A percentile compares a stretch with the other conserved stretches of the same genome.
phyloP scores from a whole-genome alignment of 2,329 filamentous ascomycete species.

The Diaporthe sp. region DNA sequence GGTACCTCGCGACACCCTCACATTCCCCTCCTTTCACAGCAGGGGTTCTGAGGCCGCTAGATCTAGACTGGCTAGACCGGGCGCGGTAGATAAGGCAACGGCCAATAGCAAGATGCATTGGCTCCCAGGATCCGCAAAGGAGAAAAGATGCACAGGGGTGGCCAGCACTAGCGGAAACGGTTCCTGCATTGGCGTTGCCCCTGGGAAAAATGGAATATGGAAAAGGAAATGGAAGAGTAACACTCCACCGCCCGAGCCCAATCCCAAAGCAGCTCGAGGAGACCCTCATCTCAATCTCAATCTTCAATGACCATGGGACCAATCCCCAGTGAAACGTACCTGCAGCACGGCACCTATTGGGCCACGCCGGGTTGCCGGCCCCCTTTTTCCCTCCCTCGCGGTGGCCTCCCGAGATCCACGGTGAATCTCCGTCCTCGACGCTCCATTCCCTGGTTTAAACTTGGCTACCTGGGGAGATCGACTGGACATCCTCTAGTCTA shows the following conservation, averaged over 20 bases:
- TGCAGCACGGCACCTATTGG: conserved; percentile 27
- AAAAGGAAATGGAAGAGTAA: conserved; percentile 21
- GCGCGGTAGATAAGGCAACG: background rate
- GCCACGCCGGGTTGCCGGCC: conserved; percentile 28
- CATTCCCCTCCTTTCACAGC: background rate
- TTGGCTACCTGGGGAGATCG: conserved; percentile 21
- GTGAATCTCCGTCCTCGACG: conserved; percentile 32
- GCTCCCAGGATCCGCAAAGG: background rate
- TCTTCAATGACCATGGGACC: conserved; percentile 29
- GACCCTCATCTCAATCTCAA: conserved; percentile 33
- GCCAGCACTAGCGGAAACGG: conserved; percentile 28
- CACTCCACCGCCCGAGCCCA: conserved; percentile 21
- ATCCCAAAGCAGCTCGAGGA: conserved; percentile 28
- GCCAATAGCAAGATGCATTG: background rate
- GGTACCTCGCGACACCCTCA: background rate
- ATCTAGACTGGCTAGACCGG: background rate
- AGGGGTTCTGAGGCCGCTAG: conserved; percentile 5
- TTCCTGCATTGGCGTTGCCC: conserved; percentile 36
- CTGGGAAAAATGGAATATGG: conserved; percentile 33
- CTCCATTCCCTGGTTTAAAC: background rate
- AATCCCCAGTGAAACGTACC: conserved; percentile 28
- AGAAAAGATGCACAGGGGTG: conserved; percentile 27
- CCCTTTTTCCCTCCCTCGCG: conserved; percentile 29
- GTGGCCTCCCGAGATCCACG: conserved; percentile 31
- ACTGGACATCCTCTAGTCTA: conserved; percentile 3